Evolutionary conservation across 768 basidiomycete species (phyloP), one percentile per base, ranked within the genome.

Genomic region (Dentipellis sp.): DNA sequence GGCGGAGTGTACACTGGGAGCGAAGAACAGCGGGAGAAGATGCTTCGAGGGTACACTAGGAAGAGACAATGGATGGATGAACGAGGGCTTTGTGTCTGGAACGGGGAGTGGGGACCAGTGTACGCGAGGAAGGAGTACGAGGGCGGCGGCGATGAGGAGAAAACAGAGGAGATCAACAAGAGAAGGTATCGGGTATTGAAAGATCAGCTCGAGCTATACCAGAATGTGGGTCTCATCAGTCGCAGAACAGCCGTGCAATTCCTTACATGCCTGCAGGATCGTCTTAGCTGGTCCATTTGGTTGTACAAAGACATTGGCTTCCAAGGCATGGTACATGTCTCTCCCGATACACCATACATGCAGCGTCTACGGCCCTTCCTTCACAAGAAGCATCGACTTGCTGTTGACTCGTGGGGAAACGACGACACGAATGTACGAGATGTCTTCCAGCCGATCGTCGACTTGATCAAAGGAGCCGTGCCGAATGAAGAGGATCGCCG

Each of bases 91-190:
- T 62, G 66, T 16, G 66, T 69, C 19, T 63, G 65, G 70, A 69
- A 72, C 50, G 74, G 75, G n/a, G 74, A 75, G 58, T 76, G 69
- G 57, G 76, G 75, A 17, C 75, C 74, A 12, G 74, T 76, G 16
- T 76, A 76, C 59, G 68, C 70, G 14, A 60, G 66, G 49, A 42
- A 57, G 60, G 60, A 69, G 34, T 62, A 57, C 21, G 69, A 71
- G 12, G 64, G 70, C 1, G 55, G 16, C 42, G 42, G 42, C 42
- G 42, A 45, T 14, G 42, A n/a, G 14, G 16, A 63, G 16, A 60
- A 70, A 42, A 72, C 67, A 63, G 67, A 75, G 21, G 59, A 66
- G 23, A 71, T 72, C 59, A 77, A 77, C 62, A 65, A 71, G 52
- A 52, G 59, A 10, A 63, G 75, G n/a, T 72, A 69, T 57, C 59